Base-by-base conservation (phyloP, 768 basidiomycete genomes). In the Leccinum variicolor region DNA sequence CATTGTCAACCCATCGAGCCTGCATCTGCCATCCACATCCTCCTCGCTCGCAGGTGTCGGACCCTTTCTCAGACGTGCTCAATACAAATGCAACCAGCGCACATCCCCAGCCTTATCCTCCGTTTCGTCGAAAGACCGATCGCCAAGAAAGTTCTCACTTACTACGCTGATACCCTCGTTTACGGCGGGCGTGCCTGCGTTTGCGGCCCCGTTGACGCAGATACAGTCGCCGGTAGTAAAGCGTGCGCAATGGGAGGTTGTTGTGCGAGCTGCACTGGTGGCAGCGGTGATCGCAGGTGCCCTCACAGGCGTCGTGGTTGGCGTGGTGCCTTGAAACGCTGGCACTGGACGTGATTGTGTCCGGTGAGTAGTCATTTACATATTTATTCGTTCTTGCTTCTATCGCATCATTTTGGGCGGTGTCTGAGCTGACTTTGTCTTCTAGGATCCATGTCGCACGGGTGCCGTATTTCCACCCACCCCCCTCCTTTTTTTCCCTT, bases 161-260 rank as follows among this genome's bases (percentile, higher is more conserved):
- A 46, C 64, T n/a, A 31, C 51, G 39, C 8, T 66, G 33, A 57
- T 73, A 21, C 73, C 71, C 0, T 69, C 71, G 23, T 73, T 74
- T 34, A 73, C 69, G 25, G 62, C 64, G 19, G 70, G 69, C 11
- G 89, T 90, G 15, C 89, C 90, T 2, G 84, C 88, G 46, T 92
- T 92, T 60, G 80, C 84, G 19, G 74, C 81, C 21, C 87, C 89
- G 31, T 73, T 92, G 56, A 90, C 90, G 45, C 79, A 77, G 41
- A 77, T 92, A 21, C 77, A 88, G 51, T 88, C 81, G 58, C 85
- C 88, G 15, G 77, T 86, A 55, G 83, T 92, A 52, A 79, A 82
- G 52, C 79, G 91, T n/a, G 89, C 84, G 3, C 91, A 93, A 64
- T 92, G 90, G 91, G 89, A 92, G 71, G 86, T 92, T 28, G 87